Base-by-base conservation (phyloP, 495 filamentous ascomycete genomes). In the Aspergillus leporis region DNA sequence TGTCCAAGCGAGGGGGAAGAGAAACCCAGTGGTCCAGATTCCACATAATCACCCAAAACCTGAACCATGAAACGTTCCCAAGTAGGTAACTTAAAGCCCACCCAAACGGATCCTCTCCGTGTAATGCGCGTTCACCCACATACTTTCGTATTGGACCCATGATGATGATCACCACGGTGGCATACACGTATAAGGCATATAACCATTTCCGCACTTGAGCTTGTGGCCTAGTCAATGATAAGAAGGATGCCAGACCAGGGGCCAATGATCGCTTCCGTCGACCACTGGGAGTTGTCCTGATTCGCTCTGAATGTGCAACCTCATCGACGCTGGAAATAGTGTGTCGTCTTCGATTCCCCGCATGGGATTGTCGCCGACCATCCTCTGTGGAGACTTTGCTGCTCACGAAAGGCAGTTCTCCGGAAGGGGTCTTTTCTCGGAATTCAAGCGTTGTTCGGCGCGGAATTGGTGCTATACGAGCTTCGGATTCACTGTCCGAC, bases 11-110 rank as follows among this genome's bases (percentile, higher is more conserved):
- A 16, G 80, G 59, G 2, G 91, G 89, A 1, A 97, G 78, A 34
- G 77, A 80, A 43, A 96, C 88, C 92, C 92, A 97, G 51, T 77
- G 64, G 53, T 88, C 85, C 12, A 94, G 74, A 65, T 87, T 86
- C 58, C 75, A 76, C 54, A 82, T 81, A 30, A 89, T 74, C 9
- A 90, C 80, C 70, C 83, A 79, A 71, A 88, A 84, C 48, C 87
- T 75, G 59, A 92, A 89, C 62, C 71, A 73, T 0, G 80, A 79
- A 8, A 93, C 66, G 63, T 96, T 90, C 14, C 95, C 93, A 59
- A 98, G 83, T 21, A 97, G 72, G 70, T 98, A 98, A 2, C 89
- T 87, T 4, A 96, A 70, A 0, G 92, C 93, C 94, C 94, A 98
- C 0, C 93, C 90, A 32, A 98, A 82, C 0, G 94, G 93, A 61